These are phyloP conservation scores for Prunella vulgaris DNA, from an alignment of 257 asterid genomes.

Conservation along the genomic window DNA sequence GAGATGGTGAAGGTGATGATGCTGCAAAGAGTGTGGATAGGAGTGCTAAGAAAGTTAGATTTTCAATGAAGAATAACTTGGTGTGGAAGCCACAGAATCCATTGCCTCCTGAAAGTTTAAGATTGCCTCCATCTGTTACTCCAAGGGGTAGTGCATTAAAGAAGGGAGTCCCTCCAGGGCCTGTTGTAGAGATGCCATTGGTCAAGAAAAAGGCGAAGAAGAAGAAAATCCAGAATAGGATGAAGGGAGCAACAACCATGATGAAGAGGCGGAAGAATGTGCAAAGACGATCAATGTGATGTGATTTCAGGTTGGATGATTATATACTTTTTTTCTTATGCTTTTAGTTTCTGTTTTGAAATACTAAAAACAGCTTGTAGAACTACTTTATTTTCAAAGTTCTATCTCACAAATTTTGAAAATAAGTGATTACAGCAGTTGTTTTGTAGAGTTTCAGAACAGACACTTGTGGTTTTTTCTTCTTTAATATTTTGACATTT, in stretches of 20 bases:
- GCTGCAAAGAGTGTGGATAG: slow-evolving; percentile 48
- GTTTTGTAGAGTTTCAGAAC: no score
- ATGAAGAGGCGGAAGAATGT: slow-evolving; percentile 32
- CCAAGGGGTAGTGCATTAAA: slow-evolving; percentile 97
- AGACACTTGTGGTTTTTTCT: not conserved
- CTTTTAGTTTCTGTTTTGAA: no score
- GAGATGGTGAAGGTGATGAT: slow-evolving; percentile 29
- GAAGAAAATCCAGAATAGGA: slow-evolving; percentile 47
- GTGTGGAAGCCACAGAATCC: slow-evolving; percentile 90
- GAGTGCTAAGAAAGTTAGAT: slow-evolving; percentile 80
- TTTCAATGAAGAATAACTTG: slow-evolving; percentile 85
- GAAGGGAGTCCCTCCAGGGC: slow-evolving; percentile 94
- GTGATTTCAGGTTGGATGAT: slow-evolving; percentile 28
- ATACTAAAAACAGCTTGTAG: no score
- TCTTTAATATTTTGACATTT: not conserved
- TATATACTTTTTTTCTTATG: slow-evolving; percentile 17
- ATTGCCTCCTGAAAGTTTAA: slow-evolving; percentile 83
- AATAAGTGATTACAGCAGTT: no score
- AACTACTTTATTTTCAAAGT: no score
- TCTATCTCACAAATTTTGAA: no score
- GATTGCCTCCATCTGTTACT: slow-evolving; percentile 86
- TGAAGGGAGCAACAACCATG: slow-evolving; percentile 32
- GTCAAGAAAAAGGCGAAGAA: slow-evolving; percentile 42
- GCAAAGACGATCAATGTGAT: slow-evolving; percentile 27
- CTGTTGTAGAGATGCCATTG: slow-evolving; percentile 58